These are phyloP conservation scores for Silene conica DNA, from an alignment of 148 eudicot species.

Conservation along the genomic window DNA sequence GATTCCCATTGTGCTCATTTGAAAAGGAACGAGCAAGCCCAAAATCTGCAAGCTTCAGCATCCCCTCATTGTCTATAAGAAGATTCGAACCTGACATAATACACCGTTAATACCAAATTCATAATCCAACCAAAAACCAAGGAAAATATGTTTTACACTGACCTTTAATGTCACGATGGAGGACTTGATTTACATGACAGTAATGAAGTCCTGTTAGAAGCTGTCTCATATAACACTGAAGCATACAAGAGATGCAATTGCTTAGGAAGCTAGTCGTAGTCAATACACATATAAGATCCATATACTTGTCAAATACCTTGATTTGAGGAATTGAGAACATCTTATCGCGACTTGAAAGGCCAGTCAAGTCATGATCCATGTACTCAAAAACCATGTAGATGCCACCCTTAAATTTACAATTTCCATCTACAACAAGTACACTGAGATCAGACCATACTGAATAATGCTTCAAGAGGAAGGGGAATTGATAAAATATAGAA, in stretches of 20 bases:
- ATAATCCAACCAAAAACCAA: slow-evolving; percentile 1
- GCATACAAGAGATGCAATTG: not conserved
- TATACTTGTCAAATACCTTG: slow-evolving; percentile 22
- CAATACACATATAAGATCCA: not conserved
- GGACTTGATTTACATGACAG: slow-evolving; percentile 88
- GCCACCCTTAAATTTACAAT: slow-evolving; percentile 65
- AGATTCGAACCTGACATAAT: slow-evolving; percentile 70
- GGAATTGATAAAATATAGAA: not conserved
- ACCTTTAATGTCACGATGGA: slow-evolving; percentile 95
- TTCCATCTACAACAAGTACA: slow-evolving; percentile 40
- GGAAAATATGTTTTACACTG: not conserved
- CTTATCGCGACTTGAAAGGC: slow-evolving; percentile 78
- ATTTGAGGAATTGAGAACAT: slow-evolving; percentile 42
- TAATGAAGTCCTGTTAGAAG: slow-evolving; percentile 89
- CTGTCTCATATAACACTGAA: slow-evolving; percentile 84
- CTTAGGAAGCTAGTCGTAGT: not conserved
- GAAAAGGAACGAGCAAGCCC: slow-evolving; percentile 91
- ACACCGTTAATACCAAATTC: not conserved
- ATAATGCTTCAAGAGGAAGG: not conserved
- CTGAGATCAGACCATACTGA: not conserved
- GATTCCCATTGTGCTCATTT: slow-evolving; percentile 72
- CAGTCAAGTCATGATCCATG: slow-evolving; percentile 89
- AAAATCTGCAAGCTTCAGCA: slow-evolving; percentile 90
- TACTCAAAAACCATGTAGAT: slow-evolving; percentile 96
- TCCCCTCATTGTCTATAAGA: slow-evolving; percentile 84